Percentiles rank a stretch among this genome's conserved stretches.
Conservation (phyloP, 257 asterid species). For the Solanum phureja region DNA sequence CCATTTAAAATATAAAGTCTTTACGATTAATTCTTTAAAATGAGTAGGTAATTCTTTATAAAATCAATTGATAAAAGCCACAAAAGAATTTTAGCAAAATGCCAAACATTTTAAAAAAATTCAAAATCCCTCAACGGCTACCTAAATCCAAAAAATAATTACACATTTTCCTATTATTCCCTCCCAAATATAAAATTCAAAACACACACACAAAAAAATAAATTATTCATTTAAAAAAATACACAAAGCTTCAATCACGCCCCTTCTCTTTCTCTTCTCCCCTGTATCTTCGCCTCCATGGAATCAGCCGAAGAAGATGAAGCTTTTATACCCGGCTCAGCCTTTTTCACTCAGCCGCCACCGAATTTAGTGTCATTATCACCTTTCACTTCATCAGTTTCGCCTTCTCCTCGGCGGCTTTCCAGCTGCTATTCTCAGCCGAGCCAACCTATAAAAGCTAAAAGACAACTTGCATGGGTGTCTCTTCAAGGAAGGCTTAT, state of each 20-base stretch:
- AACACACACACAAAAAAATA: not conserved
- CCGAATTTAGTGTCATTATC: conserved; percentile 47
- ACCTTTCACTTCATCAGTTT: conserved; percentile 31
- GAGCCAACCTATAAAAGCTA: conserved; percentile 40
- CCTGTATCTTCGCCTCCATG: conserved; percentile 5
- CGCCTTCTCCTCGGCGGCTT: conserved; percentile 65
- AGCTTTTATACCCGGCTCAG: conserved; percentile 17
- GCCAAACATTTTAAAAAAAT: not conserved
- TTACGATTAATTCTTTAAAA: no score
- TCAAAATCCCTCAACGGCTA: conserved; percentile 12
- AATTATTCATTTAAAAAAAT: not conserved
- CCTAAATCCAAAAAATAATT: not conserved
- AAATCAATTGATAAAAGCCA: not conserved
- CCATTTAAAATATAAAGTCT: no score
- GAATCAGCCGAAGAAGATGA: conserved; percentile 37
- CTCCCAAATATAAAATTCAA: conserved; percentile 12
- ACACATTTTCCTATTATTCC: conserved; percentile 6
- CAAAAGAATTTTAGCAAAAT: not conserved
- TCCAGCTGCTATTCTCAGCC: conserved; percentile 60
- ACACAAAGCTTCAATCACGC: conserved; percentile 11
- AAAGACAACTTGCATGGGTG: conserved; percentile 68
- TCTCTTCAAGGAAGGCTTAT: conserved; percentile 88
- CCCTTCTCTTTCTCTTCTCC: not conserved
- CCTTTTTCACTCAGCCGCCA: conserved; percentile 4
- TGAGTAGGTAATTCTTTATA: no score